Base-by-base conservation (phyloP, 768 basidiomycete species). In the Amylocystis lapponica region DNA sequence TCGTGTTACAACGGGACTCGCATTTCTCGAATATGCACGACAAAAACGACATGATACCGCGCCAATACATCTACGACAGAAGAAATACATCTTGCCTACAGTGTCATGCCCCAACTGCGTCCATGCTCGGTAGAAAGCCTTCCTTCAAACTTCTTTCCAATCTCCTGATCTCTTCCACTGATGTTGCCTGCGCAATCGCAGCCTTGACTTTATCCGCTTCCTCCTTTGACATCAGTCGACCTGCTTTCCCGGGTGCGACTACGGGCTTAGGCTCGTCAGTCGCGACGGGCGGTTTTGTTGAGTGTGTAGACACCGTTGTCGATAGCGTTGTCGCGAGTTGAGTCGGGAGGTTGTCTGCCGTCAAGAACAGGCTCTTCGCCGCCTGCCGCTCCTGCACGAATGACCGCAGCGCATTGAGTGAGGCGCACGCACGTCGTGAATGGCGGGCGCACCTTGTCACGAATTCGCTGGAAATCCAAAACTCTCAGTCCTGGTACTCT, bases 381-480 rank as follows among this genome's bases (percentile, higher is more conserved):
- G 77, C 66, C 63, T 81, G 69, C 47, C 91, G 82, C 68, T 95
- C 91, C 90, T 93, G 61, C 41, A 46, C 45, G 48, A 41, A 20
- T 8, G 33, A 19, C 26, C 5, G 5, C 5, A 40, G 39, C 16
- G 19, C 22, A 38, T 4, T 23, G 5, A 11, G 43, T 2, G 32
- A 12, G 8, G 26, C 6, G 23, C n/a, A 17, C 39, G 43, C 5
- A 36, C 26, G 14, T 23, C 30, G 49, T 39, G 19, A 41, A 59
- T 57, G 63, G 63, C 67, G 63, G 65, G 69, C 83, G 72, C 71
- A 92, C 91, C 81, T 92, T 91, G 65, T 93, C 90, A 63, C 86
- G 82, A 58, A 95, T 87, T 68, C 91, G 81, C 75, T 91, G 86
- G 68, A 89, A 95, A 78, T 95, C 91, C 61, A 95, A 74, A 68